phyloP scores from a whole-genome alignment of 169 alveolate genomes.

The Perkinsus marinus region DNA sequence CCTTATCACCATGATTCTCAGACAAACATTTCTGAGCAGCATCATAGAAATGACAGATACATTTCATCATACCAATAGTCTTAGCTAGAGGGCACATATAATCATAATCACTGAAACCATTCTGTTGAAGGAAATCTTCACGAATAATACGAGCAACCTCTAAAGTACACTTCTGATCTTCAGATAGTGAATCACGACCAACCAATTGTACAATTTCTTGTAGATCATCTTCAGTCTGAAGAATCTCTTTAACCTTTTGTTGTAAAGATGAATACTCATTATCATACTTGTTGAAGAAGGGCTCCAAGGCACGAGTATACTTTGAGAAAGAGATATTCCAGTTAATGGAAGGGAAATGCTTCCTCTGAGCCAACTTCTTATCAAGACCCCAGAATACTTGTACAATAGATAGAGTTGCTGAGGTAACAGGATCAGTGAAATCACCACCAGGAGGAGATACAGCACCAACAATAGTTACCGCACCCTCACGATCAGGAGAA shows the following conservation, averaged over 20 bases:
- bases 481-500: slow-evolving; percentile 92
- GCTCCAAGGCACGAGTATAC: slow-evolving; percentile 84
- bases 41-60: slow-evolving; percentile 80
- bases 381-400: slow-evolving; percentile 99
- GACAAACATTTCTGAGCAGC: slow-evolving; percentile 55
- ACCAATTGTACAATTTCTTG: slow-evolving; percentile 94
- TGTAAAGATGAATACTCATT: slow-evolving; percentile 78
- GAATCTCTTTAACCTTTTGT: slow-evolving; percentile 74
- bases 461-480: slow-evolving; percentile 98
- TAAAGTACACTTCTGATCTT: slow-evolving; percentile 73
- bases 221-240: slow-evolving; percentile 86
- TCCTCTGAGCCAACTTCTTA: slow-evolving; percentile 95
- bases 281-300: slow-evolving; percentile 78
- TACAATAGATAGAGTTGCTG: slow-evolving; percentile 90
- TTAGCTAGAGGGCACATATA: slow-evolving; percentile 82
- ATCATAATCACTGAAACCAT: slow-evolving; percentile 94
- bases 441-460: slow-evolving; percentile 99
- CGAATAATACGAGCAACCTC: slow-evolving; percentile 91
- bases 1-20: slow-evolving; percentile 62
- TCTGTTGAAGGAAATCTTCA: slow-evolving; percentile 94
- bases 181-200: slow-evolving; percentile 95
- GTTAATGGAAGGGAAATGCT: slow-evolving; percentile 97
- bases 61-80: slow-evolving; percentile 93
- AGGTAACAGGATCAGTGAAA: slow-evolving; percentile 98
- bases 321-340: slow-evolving; percentile 93